These are phyloP conservation scores for Linum trigynum DNA, from an alignment of 345 rosid species.

Conservation along the genomic window DNA sequence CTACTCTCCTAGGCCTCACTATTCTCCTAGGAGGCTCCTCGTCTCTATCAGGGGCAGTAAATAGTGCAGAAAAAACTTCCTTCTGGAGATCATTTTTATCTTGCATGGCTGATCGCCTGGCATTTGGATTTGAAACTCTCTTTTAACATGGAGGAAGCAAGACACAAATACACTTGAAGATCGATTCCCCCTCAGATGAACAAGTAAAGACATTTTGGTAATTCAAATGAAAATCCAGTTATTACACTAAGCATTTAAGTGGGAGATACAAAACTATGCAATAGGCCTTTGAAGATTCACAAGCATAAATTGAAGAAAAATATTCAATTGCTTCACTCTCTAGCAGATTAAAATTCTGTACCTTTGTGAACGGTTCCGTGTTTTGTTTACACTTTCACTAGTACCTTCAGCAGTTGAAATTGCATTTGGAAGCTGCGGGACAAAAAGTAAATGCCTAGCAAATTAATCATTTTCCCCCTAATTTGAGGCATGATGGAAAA, in stretches of 20 bases:
- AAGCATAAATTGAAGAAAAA: neutral
- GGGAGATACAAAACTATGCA: conserved; percentile 1
- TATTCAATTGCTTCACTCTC: neutral
- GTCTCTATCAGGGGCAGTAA: conserved; percentile 26
- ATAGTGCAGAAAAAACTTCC: conserved; percentile 41
- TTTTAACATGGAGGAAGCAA: neutral
- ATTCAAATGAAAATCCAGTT: conserved; percentile 10
- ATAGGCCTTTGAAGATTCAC: conserved; percentile 2
- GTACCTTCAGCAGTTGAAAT: conserved; percentile 15
- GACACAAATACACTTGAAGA: neutral
- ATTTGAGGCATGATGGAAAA: conserved; percentile 4
- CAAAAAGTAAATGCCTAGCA: conserved; percentile 1
- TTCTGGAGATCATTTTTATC: conserved; percentile 29
- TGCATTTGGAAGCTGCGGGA: conserved; percentile 17
- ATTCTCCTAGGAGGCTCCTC: conserved; percentile 26
- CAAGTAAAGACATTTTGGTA: neutral
- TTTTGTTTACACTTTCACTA: conserved; percentile 3
- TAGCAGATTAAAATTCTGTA: conserved; percentile 11
- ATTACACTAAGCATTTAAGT: conserved; percentile 1
- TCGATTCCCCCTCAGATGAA: neutral
- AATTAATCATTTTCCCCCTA: neutral
- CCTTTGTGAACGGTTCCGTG: conserved; percentile 13
- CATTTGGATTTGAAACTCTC: conserved; percentile 15
- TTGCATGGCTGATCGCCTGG: conserved; percentile 14
- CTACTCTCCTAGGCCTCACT: too few species aligned